These are phyloP conservation scores for Spergularia azorica DNA, from an alignment of 179 eudicot species.

Conservation along the genomic window DNA sequence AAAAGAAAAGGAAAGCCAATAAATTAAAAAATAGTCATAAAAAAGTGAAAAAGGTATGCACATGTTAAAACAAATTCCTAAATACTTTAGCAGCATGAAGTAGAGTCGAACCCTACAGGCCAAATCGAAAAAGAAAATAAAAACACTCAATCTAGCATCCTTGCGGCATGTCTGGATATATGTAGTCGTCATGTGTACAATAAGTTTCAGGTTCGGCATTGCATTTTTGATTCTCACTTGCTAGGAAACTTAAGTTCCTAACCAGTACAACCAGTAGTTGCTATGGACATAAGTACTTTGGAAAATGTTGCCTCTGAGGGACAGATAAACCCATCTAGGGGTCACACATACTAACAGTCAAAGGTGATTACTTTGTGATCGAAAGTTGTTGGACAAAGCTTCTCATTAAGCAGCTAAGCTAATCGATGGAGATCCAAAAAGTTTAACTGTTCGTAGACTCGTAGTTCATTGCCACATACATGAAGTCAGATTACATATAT, in stretches of 20 bases:
- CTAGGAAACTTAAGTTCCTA: too few relatives aligned
- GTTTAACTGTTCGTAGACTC: not conserved
- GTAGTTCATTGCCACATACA: not conserved
- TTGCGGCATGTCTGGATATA: too few relatives aligned
- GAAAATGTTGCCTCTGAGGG: not conserved
- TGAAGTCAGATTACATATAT: not conserved
- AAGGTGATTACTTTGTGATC: not conserved
- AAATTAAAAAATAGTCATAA: too few relatives aligned
- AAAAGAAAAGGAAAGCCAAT: too few relatives aligned
- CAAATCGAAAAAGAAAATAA: too few relatives aligned
- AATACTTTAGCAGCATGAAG: too few relatives aligned
- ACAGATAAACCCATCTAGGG: not conserved
- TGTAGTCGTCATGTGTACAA: too few relatives aligned
- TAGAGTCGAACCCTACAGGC: too few relatives aligned
- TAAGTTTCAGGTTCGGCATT: not conserved
- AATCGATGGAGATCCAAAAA: not conserved
- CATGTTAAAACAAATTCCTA: too few relatives aligned
- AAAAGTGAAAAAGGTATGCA: too few relatives aligned
- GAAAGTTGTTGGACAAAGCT: not conserved
- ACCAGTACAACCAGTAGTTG: not conserved
- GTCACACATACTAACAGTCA: not conserved
- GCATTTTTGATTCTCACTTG: too few relatives aligned
- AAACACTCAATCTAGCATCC: too few relatives aligned
- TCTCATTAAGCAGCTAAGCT: not conserved
- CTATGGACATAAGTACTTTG: not conserved